phyloP scores from a whole-genome alignment of 495 filamentous ascomycete species.

The Tetracladium setigerum region DNA sequence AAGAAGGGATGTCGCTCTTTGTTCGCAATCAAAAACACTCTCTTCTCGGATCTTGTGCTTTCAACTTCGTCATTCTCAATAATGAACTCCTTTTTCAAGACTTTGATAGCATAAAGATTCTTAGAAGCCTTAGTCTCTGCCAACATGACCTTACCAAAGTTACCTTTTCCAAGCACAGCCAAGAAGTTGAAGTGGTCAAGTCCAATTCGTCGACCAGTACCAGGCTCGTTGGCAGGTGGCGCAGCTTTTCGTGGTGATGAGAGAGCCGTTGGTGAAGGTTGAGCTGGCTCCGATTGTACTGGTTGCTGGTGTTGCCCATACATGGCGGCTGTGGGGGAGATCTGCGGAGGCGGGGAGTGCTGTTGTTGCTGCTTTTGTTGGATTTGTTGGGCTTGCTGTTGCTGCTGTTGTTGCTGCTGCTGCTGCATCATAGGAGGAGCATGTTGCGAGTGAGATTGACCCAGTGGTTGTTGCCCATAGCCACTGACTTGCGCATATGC shows the following conservation, averaged over 20 bases:
- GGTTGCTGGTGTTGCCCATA: not conserved
- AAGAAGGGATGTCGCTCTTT: constrained; percentile 97
- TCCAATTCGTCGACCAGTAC: constrained; percentile 73
- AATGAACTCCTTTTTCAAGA: constrained; percentile 99
- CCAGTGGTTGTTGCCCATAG: constrained; percentile 27
- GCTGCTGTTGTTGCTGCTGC: constrained; percentile 24
- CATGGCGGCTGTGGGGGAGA: constrained; percentile 1
- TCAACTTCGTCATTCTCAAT: constrained; percentile 99
- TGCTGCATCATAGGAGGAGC: constrained; percentile 18
- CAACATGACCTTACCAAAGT: constrained; percentile 99
- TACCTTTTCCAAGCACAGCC: constrained; percentile 96
- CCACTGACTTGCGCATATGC: constrained; percentile 57
- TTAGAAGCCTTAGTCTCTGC: constrained; percentile 90
- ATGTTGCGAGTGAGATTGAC: constrained; percentile 15
- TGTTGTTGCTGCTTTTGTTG: constrained; percentile 13
- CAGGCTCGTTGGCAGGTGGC: constrained; percentile 52
- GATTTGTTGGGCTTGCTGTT: constrained; percentile 23
- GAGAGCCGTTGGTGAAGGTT: constrained; percentile 27
- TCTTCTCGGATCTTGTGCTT: constrained; percentile 94
- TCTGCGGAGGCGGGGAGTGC: constrained; percentile 24
- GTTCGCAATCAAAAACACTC: constrained; percentile 94
- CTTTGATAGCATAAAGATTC: constrained; percentile 96
- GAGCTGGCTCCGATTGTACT: constrained; percentile 16
- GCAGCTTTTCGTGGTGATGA: constrained; percentile 39
- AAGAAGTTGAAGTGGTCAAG: constrained; percentile 99